Evolutionary conservation across 1,284 basidiomycete species (phyloP).

Genomic region (Ganoderma lingzhi): DNA sequence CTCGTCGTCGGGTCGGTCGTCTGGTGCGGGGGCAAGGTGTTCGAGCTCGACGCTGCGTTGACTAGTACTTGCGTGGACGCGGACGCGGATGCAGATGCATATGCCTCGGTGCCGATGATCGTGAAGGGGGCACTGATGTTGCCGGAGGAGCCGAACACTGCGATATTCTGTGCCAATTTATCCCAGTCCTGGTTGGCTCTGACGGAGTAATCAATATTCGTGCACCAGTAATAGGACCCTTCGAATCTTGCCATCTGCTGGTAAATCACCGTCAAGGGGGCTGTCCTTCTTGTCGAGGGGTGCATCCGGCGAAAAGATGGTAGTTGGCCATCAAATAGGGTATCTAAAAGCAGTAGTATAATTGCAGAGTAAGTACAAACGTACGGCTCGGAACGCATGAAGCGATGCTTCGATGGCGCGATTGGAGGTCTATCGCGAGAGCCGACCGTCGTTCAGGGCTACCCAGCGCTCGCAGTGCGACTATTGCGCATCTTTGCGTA

Average conservation of each 20-base stretch:
- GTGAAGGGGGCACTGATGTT: constrained; percentile 51
- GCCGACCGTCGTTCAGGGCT: no score
- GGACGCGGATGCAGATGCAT: constrained; percentile 11
- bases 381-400: no score
- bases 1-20: constrained; percentile 13
- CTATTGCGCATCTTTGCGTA: no score
- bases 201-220: no score
- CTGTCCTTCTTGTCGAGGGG: neutral
- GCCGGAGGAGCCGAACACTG: constrained; percentile 62
- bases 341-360: neutral
- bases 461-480: no score
- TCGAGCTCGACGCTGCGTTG: constrained; percentile 18
- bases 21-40: constrained; percentile 22
- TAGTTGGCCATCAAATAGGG: neutral
- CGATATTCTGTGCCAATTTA: neutral
- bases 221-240: neutral
- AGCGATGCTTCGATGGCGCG: no score
- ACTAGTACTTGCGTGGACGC: constrained; percentile 3
- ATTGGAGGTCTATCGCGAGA: no score
- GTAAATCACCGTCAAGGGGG: neutral
- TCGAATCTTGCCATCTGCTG: neutral
- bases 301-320: neutral
- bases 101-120: constrained; percentile 38
- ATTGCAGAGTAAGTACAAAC: neutral
- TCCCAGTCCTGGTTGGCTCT: no score